Percentiles rank a stretch among this genome's conserved stretches.
phyloP scores from a whole-genome alignment of 176 grass and related monocot genomes.

The Alloteropsis semialata region DNA sequence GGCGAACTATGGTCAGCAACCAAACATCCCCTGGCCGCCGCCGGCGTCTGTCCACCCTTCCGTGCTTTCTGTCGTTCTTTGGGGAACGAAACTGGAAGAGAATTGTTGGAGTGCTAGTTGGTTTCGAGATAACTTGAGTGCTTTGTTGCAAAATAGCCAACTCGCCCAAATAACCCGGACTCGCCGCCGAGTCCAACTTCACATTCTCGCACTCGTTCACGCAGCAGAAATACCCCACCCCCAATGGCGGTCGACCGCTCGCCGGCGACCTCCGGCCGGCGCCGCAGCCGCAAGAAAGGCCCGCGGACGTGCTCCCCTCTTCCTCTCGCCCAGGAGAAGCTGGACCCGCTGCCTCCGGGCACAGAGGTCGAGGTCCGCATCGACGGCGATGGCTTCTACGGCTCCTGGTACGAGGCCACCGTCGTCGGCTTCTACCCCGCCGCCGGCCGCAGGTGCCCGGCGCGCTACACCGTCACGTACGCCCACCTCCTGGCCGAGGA shows the following conservation, averaged over 20 bases:
- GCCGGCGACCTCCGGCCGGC: neutral
- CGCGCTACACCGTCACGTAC: conserved; percentile 28
- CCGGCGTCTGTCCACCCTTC: too few species aligned
- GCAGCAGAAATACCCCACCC: neutral
- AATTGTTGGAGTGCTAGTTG: too few species aligned
- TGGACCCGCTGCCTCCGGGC: neutral
- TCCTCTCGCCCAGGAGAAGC: neutral
- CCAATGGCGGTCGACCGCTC: neutral
- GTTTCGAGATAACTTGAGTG: too few species aligned
- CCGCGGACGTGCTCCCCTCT: neutral
- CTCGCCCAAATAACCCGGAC: too few species aligned
- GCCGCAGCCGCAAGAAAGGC: neutral
- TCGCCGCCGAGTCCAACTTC: too few species aligned
- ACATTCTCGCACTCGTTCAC: too few species aligned
- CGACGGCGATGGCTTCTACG: conserved; percentile 55
- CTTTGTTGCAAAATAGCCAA: too few species aligned
- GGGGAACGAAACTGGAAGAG: too few species aligned
- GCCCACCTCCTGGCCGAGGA: conserved; percentile 28
- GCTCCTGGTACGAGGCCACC: conserved; percentile 56
- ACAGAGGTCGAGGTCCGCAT: conserved; percentile 49
- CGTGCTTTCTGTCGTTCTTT: too few species aligned
- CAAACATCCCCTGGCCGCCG: too few species aligned
- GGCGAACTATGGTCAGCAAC: too few species aligned
- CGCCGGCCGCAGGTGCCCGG: neutral
- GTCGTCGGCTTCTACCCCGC: conserved; percentile 14